A percentile compares a stretch with the other conserved stretches of the same genome.
Conservation (phyloP, 2,329 filamentous ascomycete genomes). For the Scedosporium aurantiacum region DNA sequence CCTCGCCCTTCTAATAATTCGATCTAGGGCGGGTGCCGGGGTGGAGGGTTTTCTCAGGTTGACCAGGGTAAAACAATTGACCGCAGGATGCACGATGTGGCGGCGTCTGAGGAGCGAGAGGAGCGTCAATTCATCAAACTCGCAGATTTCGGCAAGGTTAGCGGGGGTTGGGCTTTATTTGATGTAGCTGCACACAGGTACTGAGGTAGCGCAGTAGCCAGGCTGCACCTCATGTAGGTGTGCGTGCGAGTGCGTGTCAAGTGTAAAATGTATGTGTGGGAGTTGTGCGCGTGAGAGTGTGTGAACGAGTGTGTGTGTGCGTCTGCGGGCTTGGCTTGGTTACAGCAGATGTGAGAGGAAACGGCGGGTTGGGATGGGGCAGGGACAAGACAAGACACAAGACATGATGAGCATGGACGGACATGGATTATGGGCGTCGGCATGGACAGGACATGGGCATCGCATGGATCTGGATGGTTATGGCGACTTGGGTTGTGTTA, state of each 20-base stretch:
- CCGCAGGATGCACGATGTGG: background rate
- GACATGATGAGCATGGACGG: background rate
- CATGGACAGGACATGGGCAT: background rate
- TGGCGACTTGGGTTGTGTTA: background rate
- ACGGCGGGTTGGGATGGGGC: background rate
- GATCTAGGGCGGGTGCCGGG: background rate
- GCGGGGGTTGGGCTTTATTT: background rate
- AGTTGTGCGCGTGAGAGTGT: background rate
- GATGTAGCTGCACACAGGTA: background rate
- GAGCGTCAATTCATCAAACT: background rate
- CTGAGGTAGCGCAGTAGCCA: no score
- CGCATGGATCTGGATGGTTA: background rate
- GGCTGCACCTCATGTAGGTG: background rate
- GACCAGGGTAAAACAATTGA: background rate
- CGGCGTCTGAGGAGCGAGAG: background rate
- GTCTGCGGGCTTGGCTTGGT: background rate
- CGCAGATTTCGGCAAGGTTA: background rate
- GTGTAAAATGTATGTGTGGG: background rate
- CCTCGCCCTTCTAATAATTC: background rate
- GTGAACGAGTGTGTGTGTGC: background rate
- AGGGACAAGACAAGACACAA: background rate
- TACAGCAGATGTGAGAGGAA: background rate
- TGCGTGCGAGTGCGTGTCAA: background rate
- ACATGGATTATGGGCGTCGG: background rate
- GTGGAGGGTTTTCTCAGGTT: background rate